Evolutionary conservation across 2,329 filamentous ascomycete species (phyloP), one percentile per base, ranked within the genome.

Genomic region (Calcarisporium arbuscula): DNA sequence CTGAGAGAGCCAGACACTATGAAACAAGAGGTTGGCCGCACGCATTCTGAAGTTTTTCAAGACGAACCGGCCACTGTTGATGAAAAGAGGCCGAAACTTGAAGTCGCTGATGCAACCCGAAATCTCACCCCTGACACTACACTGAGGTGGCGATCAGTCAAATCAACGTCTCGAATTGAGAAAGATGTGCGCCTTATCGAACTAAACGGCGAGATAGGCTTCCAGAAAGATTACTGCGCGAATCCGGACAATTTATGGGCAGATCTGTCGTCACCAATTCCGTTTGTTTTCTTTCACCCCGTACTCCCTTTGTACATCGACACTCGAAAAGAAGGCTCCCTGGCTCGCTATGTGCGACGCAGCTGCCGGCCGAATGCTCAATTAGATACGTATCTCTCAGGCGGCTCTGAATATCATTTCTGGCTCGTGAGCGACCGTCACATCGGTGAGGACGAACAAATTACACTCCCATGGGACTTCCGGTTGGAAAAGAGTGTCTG

Each of bases 341-440:
- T 79, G 22, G 80, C 92, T 38, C 84, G 92, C 28, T 95, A 92
- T 54, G 80, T 94, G n/a, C 79, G 92, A 37, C 78, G 90, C 45
- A 96, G 92, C 50, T 98, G 92, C 64, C 79, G 77, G 41, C 86
- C 92, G 2, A 98, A 96, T 52, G 78, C 92, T n/a, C 73, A 76
- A 20, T 68, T 96, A 49, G 89, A 92, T 54, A 94, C 89, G 0
- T 85, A 88, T 45, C 75, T 95, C 30, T 85, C 85, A 2, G 80
- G 79, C 30, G 72, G 74, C 4, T 80, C 79, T 2, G 82, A 90
- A 45, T 94, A 90, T 52, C 86, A 92, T 53, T 95, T 96, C 57
- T 95, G 90, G 75, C 81, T 95, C 43, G 78, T 95, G 39, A 88
- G 87, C 48, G 85, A 85, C 47, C 75, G 83, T 34, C 72, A 81